Conservation (phyloP, 2,329 filamentous ascomycete genomes). For the Sphaceloma murrayae region DNA sequence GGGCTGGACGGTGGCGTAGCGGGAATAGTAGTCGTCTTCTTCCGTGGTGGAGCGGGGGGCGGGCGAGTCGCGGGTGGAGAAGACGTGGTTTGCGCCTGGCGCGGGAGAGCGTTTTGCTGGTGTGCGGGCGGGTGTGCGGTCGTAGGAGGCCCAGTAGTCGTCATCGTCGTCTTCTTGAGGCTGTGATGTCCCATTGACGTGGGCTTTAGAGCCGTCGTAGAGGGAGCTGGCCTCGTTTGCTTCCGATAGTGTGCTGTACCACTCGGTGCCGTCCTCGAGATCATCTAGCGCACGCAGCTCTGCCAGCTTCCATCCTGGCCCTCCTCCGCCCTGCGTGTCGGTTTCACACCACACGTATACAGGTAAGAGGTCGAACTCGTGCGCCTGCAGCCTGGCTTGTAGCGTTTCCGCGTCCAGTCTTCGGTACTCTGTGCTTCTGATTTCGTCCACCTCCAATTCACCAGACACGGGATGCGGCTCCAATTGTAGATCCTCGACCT, state of each 20-base stretch:
- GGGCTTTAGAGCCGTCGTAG: no score
- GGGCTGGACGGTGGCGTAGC: constrained; percentile 68
- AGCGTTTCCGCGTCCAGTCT: constrained; percentile 68
- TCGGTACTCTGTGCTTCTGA: constrained; percentile 52
- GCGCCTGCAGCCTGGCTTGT: constrained; percentile 54
- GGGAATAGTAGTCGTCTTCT: constrained; percentile 67
- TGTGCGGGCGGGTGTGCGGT: constrained; percentile 51
- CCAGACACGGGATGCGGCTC: constrained; percentile 76
- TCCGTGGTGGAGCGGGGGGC: constrained; percentile 23
- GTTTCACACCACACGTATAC: constrained; percentile 60
- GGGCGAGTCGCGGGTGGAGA: constrained; percentile 19
- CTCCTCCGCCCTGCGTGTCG: constrained; percentile 47
- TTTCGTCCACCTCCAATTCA: constrained; percentile 66
- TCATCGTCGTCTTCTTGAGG: constrained; percentile 61
- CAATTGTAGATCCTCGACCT: constrained; percentile 53
- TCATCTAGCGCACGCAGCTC: constrained; percentile 55
- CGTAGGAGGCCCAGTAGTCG: constrained; percentile 72
- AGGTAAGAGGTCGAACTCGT: constrained; percentile 53
- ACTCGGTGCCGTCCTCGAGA: constrained; percentile 45
- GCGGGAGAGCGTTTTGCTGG: constrained; percentile 52
- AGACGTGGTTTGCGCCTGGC: constrained; percentile 36
- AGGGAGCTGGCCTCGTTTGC: no score
- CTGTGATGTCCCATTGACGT: no score
- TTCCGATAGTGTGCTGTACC: constrained; percentile 49
- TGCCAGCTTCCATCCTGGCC: constrained; percentile 63